These are phyloP conservation scores for Kernera saxatilis DNA, from an alignment of 345 rosid genomes.

Conservation along the genomic window DNA sequence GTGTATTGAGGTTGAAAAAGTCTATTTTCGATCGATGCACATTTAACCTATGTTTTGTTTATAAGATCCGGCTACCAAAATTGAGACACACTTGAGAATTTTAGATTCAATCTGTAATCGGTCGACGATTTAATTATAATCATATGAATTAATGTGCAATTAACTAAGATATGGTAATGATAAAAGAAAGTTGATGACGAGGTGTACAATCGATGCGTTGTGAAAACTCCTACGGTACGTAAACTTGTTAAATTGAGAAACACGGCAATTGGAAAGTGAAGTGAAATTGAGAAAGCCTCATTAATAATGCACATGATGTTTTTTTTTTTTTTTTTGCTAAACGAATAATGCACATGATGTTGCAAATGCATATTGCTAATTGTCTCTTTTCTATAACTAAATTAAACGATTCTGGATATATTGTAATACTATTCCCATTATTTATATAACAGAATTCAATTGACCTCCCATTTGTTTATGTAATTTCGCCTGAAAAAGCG, in stretches of 20 bases:
- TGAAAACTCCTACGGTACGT: constrained; percentile 4
- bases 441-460: neutral
- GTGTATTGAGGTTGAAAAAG: neutral
- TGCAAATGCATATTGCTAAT: neutral
- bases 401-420: neutral
- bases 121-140: neutral
- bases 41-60: neutral
- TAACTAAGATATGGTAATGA: neutral
- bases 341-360: constrained; percentile 6
- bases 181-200: neutral
- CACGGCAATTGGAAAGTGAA: constrained; percentile 11
- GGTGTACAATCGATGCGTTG: neutral
- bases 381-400: neutral
- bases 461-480: constrained; percentile 18
- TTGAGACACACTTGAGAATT: neutral
- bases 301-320: constrained; percentile 4
- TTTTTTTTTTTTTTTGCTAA: no score
- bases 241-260: neutral
- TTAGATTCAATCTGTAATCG: neutral
- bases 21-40: neutral
- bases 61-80: neutral
- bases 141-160: no score
- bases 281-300: neutral
- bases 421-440: neutral
- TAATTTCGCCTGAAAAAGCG: constrained; percentile 7